A percentile compares a stretch with the other conserved stretches of the same genome.
These are phyloP conservation scores for Asterophora lycoperdoides DNA, from an alignment of 768 basidiomycete genomes.

Conservation along the genomic window DNA sequence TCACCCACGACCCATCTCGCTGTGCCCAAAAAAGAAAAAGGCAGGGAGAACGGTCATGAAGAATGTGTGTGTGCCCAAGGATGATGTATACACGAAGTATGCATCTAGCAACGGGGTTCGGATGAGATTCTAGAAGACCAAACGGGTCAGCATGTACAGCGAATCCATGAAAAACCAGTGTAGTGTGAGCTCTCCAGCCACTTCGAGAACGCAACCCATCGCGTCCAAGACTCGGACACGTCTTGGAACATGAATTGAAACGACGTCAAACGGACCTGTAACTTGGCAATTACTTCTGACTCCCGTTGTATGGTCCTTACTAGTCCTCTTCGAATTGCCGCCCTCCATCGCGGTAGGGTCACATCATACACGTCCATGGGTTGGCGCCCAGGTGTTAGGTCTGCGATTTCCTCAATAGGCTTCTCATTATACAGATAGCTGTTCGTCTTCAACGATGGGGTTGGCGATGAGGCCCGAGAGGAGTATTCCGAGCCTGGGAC, in stretches of 20 bases:
- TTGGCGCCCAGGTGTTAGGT: slow-evolving; percentile 24
- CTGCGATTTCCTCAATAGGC: slow-evolving; percentile 2
- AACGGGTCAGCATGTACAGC: not conserved
- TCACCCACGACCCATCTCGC: slow-evolving; percentile 68
- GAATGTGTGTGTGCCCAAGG: slow-evolving; percentile 83
- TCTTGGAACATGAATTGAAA: not conserved
- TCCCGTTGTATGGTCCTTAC: slow-evolving; percentile 54
- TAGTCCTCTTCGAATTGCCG: slow-evolving; percentile 50
- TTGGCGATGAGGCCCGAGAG: slow-evolving; percentile 31
- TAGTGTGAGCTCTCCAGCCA: no score
- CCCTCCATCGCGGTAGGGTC: slow-evolving; percentile 63
- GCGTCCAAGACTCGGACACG: no score
- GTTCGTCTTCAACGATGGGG: slow-evolving; percentile 17
- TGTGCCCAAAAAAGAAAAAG: slow-evolving; percentile 85
- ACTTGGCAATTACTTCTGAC: slow-evolving; percentile 53
- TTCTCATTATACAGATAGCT: slow-evolving; percentile 9
- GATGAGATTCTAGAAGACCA: slow-evolving; percentile 39
- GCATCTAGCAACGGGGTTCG: slow-evolving; percentile 66
- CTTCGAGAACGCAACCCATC: no score
- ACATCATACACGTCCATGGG: slow-evolving; percentile 58
- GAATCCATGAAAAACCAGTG: not conserved
- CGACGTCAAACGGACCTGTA: slow-evolving; percentile 63
- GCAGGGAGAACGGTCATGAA: slow-evolving; percentile 88
- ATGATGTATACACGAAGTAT: slow-evolving; percentile 82
- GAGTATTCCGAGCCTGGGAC: slow-evolving; percentile 28